phyloP scores from a whole-genome alignment of 2,329 filamentous ascomycete genomes.

The Aspergillus felis region DNA sequence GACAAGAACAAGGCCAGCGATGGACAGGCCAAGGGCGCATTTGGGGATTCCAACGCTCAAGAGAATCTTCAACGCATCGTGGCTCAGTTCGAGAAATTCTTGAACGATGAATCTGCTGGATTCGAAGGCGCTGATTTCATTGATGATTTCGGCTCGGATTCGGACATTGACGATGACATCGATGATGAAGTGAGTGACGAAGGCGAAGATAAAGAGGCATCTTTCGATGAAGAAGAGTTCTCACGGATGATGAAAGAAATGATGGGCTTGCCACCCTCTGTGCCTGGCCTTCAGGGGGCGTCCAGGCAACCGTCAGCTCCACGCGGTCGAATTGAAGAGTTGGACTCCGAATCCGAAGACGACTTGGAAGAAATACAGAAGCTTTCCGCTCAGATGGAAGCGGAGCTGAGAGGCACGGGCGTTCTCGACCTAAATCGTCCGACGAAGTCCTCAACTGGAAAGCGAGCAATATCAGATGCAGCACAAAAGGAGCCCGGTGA shows the following conservation, averaged over 20 bases:
- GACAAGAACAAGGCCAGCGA: slow-evolving; percentile 35
- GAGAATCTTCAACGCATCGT: slow-evolving; percentile 81
- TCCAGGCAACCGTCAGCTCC: slow-evolving; percentile 16
- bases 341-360: slow-evolving; percentile 49
- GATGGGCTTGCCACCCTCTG: slow-evolving; percentile 63
- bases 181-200: slow-evolving; percentile 56
- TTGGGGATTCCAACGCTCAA: slow-evolving; percentile 44
- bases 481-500: slow-evolving; percentile 17
- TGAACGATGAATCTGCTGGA: slow-evolving; percentile 80
- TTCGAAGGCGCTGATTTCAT: slow-evolving; percentile 69
- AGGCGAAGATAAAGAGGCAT: slow-evolving; percentile 69
- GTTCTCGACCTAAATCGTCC: slow-evolving; percentile 38
- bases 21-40: slow-evolving; percentile 26
- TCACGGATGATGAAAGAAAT: slow-evolving; percentile 85
- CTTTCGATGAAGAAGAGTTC: slow-evolving; percentile 82
- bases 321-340: slow-evolving; percentile 41
- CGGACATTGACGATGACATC: slow-evolving; percentile 51
- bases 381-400: slow-evolving; percentile 44
- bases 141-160: slow-evolving; percentile 66
- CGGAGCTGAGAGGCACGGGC: slow-evolving; percentile 45
- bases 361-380: slow-evolving; percentile 57
- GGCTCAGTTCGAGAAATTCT: slow-evolving; percentile 83
- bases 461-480: slow-evolving; percentile 23
- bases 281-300: slow-evolving; percentile 22
- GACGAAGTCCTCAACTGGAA: slow-evolving; percentile 13